These are phyloP conservation scores for Mortierella sp. DNA, from an alignment of 371 early-diverging fungal genomes.

Conservation along the genomic window DNA sequence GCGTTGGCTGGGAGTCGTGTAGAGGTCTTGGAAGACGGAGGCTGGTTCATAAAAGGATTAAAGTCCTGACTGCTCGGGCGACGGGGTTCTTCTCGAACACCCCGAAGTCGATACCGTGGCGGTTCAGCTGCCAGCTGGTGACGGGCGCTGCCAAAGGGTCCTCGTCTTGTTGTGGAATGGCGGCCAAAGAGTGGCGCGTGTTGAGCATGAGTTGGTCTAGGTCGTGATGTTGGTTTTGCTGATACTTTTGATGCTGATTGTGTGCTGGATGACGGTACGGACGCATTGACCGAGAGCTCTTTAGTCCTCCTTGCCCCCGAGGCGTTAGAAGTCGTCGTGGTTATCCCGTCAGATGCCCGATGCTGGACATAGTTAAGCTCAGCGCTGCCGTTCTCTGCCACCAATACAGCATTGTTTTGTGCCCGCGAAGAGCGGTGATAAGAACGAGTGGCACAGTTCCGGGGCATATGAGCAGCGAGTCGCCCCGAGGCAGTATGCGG, in stretches of 20 bases:
- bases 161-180: slow-evolving; percentile 16
- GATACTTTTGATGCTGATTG: background rate
- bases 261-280: background rate
- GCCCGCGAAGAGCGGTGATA: slow-evolving; percentile 14
- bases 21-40: background rate
- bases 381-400: background rate
- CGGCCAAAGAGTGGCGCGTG: slow-evolving; percentile 12
- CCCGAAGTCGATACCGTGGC: slow-evolving; percentile 25
- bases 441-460: background rate
- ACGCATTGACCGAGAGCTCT: background rate
- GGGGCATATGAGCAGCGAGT: background rate
- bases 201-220: background rate
- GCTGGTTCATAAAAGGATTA: slow-evolving; percentile 31
- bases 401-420: slow-evolving; percentile 7
- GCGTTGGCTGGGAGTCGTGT: background rate
- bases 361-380: background rate
- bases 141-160: slow-evolving; percentile 9
- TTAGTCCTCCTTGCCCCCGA: background rate
- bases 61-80: slow-evolving; percentile 14
- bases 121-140: slow-evolving; percentile 13
- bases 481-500: background rate
- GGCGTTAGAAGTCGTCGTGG: background rate
- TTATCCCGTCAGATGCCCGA: background rate
- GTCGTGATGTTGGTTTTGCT: background rate
- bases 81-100: slow-evolving; percentile 5